phyloP scores from a whole-genome alignment of 345 rosid genomes.

The Salix dunnii region DNA sequence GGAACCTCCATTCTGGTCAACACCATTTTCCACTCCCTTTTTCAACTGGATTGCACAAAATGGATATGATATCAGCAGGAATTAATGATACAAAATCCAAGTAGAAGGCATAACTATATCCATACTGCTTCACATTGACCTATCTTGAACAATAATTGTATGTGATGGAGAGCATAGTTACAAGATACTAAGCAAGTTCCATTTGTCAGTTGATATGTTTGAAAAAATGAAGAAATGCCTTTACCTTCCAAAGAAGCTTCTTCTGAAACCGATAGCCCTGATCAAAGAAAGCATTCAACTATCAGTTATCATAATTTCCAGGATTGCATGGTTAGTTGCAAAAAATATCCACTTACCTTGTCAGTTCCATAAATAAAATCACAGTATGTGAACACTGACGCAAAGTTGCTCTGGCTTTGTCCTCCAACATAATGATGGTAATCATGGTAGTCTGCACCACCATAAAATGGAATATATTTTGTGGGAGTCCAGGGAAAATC shows the following conservation, averaged over 20 bases:
- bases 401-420: slow-evolving; percentile 98
- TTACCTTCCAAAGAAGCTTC: slow-evolving; percentile 71
- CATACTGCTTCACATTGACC: not conserved
- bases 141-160: not conserved
- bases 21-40: slow-evolving; percentile 24
- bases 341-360: slow-evolving; percentile 46
- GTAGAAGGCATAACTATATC: not conserved
- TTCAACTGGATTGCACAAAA: slow-evolving; percentile 38
- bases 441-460: slow-evolving; percentile 96
- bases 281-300: slow-evolving; percentile 5
- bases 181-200: not conserved
- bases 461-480: slow-evolving; percentile 88
- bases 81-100: not conserved
- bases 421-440: slow-evolving; percentile 98
- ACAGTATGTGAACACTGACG: slow-evolving; percentile 95
- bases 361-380: slow-evolving; percentile 92
- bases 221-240: not conserved
- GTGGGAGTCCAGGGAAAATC: slow-evolving; percentile 90
- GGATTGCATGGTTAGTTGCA: not conserved
- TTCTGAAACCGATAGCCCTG: slow-evolving; percentile 93
- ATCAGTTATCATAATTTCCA: not conserved
- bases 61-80: not conserved
- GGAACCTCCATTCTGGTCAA: slow-evolving; percentile 29
- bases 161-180: not conserved
- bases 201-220: not conserved